phyloP scores from a whole-genome alignment of 805 yeast genomes.

The Candida sanyiensis region DNA sequence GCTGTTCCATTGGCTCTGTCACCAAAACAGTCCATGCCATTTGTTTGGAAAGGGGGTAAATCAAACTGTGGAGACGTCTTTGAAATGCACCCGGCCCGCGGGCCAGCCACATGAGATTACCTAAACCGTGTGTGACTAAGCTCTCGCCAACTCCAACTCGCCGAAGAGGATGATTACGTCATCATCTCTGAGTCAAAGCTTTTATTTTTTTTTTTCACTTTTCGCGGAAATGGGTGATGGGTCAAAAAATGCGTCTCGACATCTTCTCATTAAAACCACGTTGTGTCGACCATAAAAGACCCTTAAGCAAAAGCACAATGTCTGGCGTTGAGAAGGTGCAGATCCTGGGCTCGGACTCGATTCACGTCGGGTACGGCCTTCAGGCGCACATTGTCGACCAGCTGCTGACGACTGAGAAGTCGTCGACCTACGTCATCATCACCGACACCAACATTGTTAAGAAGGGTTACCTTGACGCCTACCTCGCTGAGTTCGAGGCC shows the following conservation, averaged over 20 bases:
- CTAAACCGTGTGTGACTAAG: too few species aligned
- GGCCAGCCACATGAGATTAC: too few species aligned
- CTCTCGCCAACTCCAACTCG: too few species aligned
- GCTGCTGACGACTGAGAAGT: slow-evolving; percentile 52
- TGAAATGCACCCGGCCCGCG: too few species aligned
- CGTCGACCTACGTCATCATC: slow-evolving; percentile 89
- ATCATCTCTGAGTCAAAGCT: neutral
- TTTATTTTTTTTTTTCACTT: neutral
- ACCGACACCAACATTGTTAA: slow-evolving; percentile 77
- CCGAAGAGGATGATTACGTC: neutral
- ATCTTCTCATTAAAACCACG: neutral
- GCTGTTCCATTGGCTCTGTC: too few species aligned
- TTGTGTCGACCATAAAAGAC: too few species aligned
- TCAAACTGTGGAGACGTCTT: too few species aligned
- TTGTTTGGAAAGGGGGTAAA: too few species aligned
- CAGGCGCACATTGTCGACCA: slow-evolving; percentile 68
- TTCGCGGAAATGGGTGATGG: too few species aligned
- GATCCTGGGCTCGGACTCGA: slow-evolving; percentile 75
- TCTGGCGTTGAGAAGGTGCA: slow-evolving; percentile 43
- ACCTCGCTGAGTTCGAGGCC: slow-evolving; percentile 37
- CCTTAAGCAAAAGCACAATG: too few species aligned
- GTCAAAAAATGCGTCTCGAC: neutral
- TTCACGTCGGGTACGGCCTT: slow-evolving; percentile 86
- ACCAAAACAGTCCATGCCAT: too few species aligned
- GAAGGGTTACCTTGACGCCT: slow-evolving; percentile 53